Base-by-base conservation (phyloP, 73 alveolate species). In the Paramecium caudatum region DNA sequence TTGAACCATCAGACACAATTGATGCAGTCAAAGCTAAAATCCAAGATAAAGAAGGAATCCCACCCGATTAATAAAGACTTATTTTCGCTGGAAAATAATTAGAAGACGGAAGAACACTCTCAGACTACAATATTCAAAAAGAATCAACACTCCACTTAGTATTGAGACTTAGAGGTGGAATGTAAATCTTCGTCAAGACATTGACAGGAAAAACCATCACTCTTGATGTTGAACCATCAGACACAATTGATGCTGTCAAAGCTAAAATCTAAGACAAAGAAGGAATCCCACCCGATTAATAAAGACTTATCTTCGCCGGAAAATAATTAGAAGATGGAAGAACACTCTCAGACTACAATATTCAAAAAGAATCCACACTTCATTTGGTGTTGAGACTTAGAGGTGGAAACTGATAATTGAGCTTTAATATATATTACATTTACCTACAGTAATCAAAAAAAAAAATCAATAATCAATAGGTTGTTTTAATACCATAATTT, bases 311-410 rank as follows among this genome's bases (percentile, higher is more conserved):
- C 33, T 82, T 82, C 21, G 85, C 88, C 4, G 91, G 91, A 34
- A 47, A 32, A 10, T 32, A 82, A 47, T 82, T 82, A 82, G 94
- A 90, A 78, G 84, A 90, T 2, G 82, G 91, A 32, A 78, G 91
- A 90, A 90, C 94, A 10, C 92, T 90, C 3, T 80, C 65, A 34
- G 92, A 90, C 82, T 90, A 90, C 45, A 90, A 80, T 62, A 90
- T 90, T 33, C 61, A 90, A 78, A 90, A 78, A 43, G 94, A 90
- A 90, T 78, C 87, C 8, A 90, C 88, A 8, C 68, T 90, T 15
- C 83, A 90, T n/a, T n/a, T n/a, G n/a, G n/a, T n/a, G n/a, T n/a
- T n/a, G n/a, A n/a, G n/a, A n/a, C n/a, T n/a, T n/a, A n/a, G n/a
- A n/a, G n/a, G n/a, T n/a, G n/a, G n/a, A n/a, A n/a, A n/a, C n/a